Base-by-base conservation (phyloP, 805 yeast genomes). In the Candida tallmaniae region DNA sequence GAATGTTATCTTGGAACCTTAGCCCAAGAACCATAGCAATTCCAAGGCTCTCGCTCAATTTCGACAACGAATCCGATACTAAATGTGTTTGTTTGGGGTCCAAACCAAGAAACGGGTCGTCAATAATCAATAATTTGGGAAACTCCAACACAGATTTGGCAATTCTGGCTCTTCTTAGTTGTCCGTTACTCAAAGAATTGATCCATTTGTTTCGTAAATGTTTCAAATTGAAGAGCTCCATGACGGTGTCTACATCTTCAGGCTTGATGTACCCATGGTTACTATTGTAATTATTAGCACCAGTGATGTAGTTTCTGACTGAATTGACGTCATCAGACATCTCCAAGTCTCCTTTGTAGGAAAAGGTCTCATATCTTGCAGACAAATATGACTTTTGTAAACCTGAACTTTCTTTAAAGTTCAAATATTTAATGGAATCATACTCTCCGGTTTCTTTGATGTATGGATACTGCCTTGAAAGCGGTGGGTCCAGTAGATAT, bases 41-140 rank as follows among this genome's bases (percentile, higher is more conserved):
- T 2, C 70, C 60, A 10, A 77, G 48, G 2, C 51, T 46, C 6
- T 48, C 41, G 22, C 57, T 44, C 4, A 62, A 53, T 14, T 38
- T 36, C 4, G 45, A 27, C 34, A 86, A 59, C 0, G 81, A 73
- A 0, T 61, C 50, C 12, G 86, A 74, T 13, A 90, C 85, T 6
- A 72, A 58, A 1, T 56, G 40, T 0, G 85, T 65, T 9, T 94
- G 89, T 1, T 56, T 52, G 0, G 95, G 93, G 50, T 90, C 98
- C 12, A 90, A 65, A 0, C 97, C 98, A 26, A 93, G 56, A 48
- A 88, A 90, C 7, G 96, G 96, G 49, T 93, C 97, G 55, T 93
- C 97, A 13, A 90, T 69, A 4, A 90, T 53, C 34, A 88, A 59
- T 20, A 88, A 44, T 28, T 67, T 63, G 0, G 97, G 95, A 22